These are phyloP conservation scores for Protomyces macrosporus DNA, from an alignment of 1,139 yeast genomes.

Conservation along the genomic window DNA sequence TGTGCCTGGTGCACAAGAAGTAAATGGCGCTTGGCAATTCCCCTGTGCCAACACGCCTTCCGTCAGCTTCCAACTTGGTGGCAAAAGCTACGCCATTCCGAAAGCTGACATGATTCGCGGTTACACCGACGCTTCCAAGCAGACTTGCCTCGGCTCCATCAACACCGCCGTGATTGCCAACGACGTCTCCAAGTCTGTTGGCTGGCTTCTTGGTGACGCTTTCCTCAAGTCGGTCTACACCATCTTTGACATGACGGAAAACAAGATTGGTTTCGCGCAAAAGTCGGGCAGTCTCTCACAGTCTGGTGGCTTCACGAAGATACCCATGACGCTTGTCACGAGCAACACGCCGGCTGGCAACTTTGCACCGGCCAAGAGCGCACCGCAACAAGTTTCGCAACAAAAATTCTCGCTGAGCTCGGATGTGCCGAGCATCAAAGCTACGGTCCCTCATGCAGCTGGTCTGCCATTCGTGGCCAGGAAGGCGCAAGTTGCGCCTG, in stretches of 20 bases:
- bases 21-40: neutral
- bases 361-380: neutral
- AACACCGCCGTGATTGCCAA: neutral
- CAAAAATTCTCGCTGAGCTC: neutral
- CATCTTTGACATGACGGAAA: constrained; percentile 51
- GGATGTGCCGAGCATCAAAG: neutral
- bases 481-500: neutral
- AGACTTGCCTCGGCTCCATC: neutral
- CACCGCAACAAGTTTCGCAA: neutral
- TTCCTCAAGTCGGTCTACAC: constrained; percentile 55
- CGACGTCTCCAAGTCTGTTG: constrained; percentile 2
- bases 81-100: neutral
- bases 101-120: neutral
- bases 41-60: neutral
- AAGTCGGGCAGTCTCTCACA: neutral
- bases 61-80: neutral
- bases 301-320: neutral
- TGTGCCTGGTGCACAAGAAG: constrained; percentile 51
- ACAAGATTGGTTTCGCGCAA: constrained; percentile 50
- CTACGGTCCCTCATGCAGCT: neutral
- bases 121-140: neutral
- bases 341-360: neutral
- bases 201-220: constrained; percentile 54
- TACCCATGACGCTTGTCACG: neutral
- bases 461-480: neutral